Evolutionary conservation across 352 stramenopile genomes (phyloP), one percentile per base, ranked within the genome.

Genomic region (Aphanomyces stellatus): DNA sequence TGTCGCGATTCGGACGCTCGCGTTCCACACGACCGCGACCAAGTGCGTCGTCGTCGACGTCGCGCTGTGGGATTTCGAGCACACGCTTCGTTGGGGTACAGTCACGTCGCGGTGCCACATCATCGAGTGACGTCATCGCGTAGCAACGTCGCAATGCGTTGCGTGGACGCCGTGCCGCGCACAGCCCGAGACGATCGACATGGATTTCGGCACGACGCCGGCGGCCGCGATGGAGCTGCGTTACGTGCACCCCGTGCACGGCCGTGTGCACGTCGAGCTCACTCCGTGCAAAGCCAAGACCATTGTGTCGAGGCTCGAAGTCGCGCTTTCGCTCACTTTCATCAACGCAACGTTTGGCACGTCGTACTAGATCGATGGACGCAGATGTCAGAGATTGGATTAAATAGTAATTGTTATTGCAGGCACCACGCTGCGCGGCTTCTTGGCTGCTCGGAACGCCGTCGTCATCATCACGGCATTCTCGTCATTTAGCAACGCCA

Each of bases 41-140:
- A 27, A 49, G 11, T 59, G 41, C 15, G 28, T 67, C 19, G 7
- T 67, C 10, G 37, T 67, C 15, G 60, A 67, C 33, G 15, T 67
- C 27, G 60, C 60, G 11, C n/a, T 67, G 30, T 67, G 60, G 60
- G 60, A 67, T 33, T 60, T 60, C 33, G 60, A 56, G 11, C 48
- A 53, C 19, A 33, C 49, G n/a, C 27, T 42, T 6, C 60, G 60
- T 35, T 49, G 28, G 37, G 41, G 60, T 67, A 59, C 10, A 1
- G 19, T 67, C 15, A 17, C 31, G 17, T 65, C 30, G 27, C 6
- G n/a, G 6, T 55, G 34, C 59, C 43, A 30, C 19, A 48, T 19
- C 3, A 8, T 30, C 31, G 35, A 62, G 15, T 48, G 0, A 10
- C 1, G n/a, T 57, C n/a, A n/a, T n/a, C n/a, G n/a, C n/a, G 41